Percentiles rank a stretch among this genome's conserved stretches.
Conservation (phyloP, 2,329 filamentous ascomycete species). For the Nectriaceae sp. region DNA sequence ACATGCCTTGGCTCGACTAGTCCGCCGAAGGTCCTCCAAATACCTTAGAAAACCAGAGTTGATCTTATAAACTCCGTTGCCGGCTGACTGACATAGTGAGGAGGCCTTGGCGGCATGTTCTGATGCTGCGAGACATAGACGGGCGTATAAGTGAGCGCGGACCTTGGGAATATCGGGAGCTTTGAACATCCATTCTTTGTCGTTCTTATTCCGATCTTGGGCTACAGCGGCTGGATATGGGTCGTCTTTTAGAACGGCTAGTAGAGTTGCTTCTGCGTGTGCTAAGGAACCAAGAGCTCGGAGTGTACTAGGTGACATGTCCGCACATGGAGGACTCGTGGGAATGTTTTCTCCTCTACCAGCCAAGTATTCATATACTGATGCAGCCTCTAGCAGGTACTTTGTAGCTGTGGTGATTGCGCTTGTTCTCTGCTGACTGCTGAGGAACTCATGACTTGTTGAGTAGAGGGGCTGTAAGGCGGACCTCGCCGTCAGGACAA, state of each 20-base stretch:
- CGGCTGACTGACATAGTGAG: conserved; percentile 47
- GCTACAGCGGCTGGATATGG: conserved; percentile 84
- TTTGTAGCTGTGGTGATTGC: conserved; percentile 76
- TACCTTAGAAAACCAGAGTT: conserved; percentile 72
- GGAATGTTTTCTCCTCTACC: conserved; percentile 51
- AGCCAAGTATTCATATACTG: conserved; percentile 73
- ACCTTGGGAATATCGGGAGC: conserved; percentile 86
- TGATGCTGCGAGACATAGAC: conserved; percentile 82
- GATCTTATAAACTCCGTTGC: conserved; percentile 50
- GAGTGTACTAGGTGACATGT: conserved; percentile 54
- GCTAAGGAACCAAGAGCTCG: conserved; percentile 66
- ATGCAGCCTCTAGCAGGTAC: conserved; percentile 74
- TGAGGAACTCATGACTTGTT: conserved; percentile 60
- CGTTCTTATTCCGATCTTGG: conserved; percentile 77
- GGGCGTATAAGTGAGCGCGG: conserved; percentile 82
- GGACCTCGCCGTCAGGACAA: conserved; percentile 71
- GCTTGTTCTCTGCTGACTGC: conserved; percentile 65
- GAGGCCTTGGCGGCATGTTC: conserved; percentile 81
- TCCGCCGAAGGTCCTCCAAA: conserved; percentile 71
- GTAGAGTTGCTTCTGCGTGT: conserved; percentile 83
- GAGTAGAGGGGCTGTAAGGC: conserved; percentile 74
- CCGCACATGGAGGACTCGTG: conserved; percentile 48
- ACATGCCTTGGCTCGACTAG: conserved; percentile 81
- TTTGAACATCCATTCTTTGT: conserved; percentile 96
- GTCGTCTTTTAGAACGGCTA: conserved; percentile 92